phyloP scores from a whole-genome alignment of 176 grass and related monocot species.

The Microstegium vimineum region DNA sequence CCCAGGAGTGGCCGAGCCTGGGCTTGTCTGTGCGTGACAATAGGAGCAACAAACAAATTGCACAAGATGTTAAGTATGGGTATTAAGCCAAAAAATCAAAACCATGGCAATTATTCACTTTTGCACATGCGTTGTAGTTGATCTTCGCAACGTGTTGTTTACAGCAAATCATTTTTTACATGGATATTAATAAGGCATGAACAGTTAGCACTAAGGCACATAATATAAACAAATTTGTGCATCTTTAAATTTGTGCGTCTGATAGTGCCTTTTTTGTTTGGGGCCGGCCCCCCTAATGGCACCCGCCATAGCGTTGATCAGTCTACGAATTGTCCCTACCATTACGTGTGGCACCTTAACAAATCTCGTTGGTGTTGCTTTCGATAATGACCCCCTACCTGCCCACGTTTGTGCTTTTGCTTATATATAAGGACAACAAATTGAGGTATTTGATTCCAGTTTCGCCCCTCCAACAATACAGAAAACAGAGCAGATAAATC shows the following conservation, averaged over 20 bases:
- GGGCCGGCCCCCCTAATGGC: background rate
- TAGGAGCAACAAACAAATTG: too few relatives aligned
- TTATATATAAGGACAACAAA: background rate
- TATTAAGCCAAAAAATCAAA: background rate
- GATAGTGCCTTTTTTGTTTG: background rate
- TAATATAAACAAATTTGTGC: background rate
- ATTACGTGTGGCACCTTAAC: constrained; percentile 9
- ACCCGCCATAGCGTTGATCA: background rate
- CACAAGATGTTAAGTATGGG: too few relatives aligned
- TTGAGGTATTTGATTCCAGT: background rate
- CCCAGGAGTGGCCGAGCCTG: too few relatives aligned
- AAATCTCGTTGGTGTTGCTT: background rate
- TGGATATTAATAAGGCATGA: background rate
- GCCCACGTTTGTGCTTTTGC: background rate
- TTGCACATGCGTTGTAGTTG: background rate
- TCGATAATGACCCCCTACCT: constrained; percentile 8
- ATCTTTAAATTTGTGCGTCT: background rate
- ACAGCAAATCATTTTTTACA: background rate
- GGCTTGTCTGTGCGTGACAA: too few relatives aligned
- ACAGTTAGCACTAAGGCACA: background rate
- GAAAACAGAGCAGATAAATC: background rate
- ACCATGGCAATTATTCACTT: background rate
- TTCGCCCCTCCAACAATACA: background rate
- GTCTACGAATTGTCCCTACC: background rate
- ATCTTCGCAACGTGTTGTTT: too few relatives aligned